These are phyloP conservation scores for Decorospora gaudefroyi DNA, from an alignment of 2,329 filamentous ascomycete genomes.

Conservation along the genomic window DNA sequence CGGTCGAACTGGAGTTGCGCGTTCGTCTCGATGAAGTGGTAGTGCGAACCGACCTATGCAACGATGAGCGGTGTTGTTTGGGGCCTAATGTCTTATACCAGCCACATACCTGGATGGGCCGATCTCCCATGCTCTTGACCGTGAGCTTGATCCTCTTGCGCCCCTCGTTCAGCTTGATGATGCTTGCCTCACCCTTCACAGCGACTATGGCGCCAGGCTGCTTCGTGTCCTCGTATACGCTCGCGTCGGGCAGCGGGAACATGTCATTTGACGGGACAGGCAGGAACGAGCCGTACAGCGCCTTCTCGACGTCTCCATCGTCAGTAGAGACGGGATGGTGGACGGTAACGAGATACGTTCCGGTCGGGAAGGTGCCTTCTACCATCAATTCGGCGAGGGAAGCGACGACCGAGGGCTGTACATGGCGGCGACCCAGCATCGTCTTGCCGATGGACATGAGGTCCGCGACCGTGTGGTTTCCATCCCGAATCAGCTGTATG, in stretches of 20 bases:
- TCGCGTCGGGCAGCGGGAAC: slow-evolving; percentile 68
- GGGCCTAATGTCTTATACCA: not conserved
- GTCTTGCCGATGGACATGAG: slow-evolving; percentile 90
- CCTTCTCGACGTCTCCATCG: slow-evolving; percentile 82
- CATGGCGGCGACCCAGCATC: slow-evolving; percentile 91
- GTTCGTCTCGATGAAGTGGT: slow-evolving; percentile 96
- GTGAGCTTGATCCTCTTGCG: slow-evolving; percentile 72
- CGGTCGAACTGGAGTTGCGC: slow-evolving; percentile 88
- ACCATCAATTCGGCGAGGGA: slow-evolving; percentile 86
- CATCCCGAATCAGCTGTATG: slow-evolving; percentile 85
- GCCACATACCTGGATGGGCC: slow-evolving; percentile 81
- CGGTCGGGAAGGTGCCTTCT: slow-evolving; percentile 88
- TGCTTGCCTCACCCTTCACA: slow-evolving; percentile 66
- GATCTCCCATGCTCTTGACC: slow-evolving; percentile 84
- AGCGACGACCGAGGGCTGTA: slow-evolving; percentile 77
- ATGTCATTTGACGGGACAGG: slow-evolving; percentile 71
- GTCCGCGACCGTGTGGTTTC: slow-evolving; percentile 85
- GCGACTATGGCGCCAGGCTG: slow-evolving; percentile 81
- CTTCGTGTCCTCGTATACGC: slow-evolving; percentile 67
- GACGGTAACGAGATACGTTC: slow-evolving; percentile 92
- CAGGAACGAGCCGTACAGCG: slow-evolving; percentile 88
- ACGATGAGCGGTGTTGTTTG: slow-evolving; percentile 8
- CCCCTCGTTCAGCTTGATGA: slow-evolving; percentile 72
- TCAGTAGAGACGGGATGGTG: slow-evolving; percentile 86
- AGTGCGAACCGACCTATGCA: slow-evolving; percentile 77